phyloP scores from a whole-genome alignment of 805 yeast species.

The Hanseniaspora clermontiae region DNA sequence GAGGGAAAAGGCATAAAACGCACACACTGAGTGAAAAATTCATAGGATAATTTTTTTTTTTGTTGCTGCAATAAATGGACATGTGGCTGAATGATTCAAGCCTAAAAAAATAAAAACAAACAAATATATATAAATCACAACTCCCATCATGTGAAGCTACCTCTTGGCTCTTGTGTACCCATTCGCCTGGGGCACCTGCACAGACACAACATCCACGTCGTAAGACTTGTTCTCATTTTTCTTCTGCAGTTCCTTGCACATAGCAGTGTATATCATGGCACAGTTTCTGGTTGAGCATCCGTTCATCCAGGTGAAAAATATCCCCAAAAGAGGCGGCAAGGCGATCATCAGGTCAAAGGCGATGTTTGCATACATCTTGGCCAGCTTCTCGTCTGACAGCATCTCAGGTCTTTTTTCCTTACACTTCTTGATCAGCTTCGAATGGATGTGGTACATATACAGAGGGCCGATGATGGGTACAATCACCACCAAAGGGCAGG shows the following conservation, averaged over 20 bases:
- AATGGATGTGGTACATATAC: constrained; percentile 67
- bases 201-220: neutral
- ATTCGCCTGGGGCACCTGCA: neutral
- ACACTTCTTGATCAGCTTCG: constrained; percentile 40
- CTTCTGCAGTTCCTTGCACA: constrained; percentile 14
- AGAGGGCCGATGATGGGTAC: constrained; percentile 80
- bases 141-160: neutral
- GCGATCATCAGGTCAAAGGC: constrained; percentile 60
- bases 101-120: too few relatives aligned
- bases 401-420: constrained; percentile 18
- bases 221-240: neutral
- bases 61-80: too few relatives aligned
- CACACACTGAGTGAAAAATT: too few relatives aligned
- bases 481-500: constrained; percentile 59
- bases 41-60: too few relatives aligned
- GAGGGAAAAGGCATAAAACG: too few relatives aligned
- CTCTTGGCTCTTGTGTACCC: neutral
- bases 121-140: too few relatives aligned
- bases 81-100: too few relatives aligned
- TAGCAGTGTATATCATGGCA: constrained; percentile 48
- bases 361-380: constrained; percentile 67
- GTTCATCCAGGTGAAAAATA: constrained; percentile 65
- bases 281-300: constrained; percentile 86
- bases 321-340: constrained; percentile 70
- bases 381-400: constrained; percentile 45